Percentiles rank a stretch among this genome's conserved stretches.
phyloP scores from a whole-genome alignment of 441 rosid genomes.

The Populus hybrid region DNA sequence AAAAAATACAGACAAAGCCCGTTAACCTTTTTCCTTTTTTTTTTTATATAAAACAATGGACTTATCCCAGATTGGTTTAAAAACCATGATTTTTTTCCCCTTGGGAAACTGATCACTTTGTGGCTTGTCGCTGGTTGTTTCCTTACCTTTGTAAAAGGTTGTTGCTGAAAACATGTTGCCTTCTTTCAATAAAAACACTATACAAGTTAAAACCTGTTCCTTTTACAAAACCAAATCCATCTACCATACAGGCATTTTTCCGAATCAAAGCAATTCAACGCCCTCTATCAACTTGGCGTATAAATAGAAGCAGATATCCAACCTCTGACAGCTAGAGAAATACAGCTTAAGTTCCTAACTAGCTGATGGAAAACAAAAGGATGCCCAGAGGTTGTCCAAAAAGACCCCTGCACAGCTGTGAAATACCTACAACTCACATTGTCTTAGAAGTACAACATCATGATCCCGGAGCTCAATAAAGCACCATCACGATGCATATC shows the following conservation, averaged over 20 bases:
- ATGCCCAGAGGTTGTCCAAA: not conserved
- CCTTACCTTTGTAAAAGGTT: not conserved
- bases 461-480: not conserved
- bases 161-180: not conserved
- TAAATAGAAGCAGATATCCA: not conserved
- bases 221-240: too few species aligned
- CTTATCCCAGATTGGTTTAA: too few species aligned
- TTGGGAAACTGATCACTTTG: too few species aligned
- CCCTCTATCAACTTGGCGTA: not conserved
- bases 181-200: not conserved
- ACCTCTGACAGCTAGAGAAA: not conserved
- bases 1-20: too few species aligned
- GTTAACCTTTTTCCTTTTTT: too few species aligned
- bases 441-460: not conserved
- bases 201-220: too few species aligned
- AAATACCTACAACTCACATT: not conserved
- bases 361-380: not conserved
- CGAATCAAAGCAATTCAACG: not conserved
- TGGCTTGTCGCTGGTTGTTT: not conserved
- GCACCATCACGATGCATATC: not conserved
- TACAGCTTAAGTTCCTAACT: not conserved
- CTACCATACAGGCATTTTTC: too few species aligned
- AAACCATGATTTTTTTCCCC: too few species aligned
- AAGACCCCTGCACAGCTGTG: not conserved
- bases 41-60: too few species aligned